Evolutionary conservation across 192 early-diverging fungal species (phyloP).

Genomic region (Helicostylum pulchrum): DNA sequence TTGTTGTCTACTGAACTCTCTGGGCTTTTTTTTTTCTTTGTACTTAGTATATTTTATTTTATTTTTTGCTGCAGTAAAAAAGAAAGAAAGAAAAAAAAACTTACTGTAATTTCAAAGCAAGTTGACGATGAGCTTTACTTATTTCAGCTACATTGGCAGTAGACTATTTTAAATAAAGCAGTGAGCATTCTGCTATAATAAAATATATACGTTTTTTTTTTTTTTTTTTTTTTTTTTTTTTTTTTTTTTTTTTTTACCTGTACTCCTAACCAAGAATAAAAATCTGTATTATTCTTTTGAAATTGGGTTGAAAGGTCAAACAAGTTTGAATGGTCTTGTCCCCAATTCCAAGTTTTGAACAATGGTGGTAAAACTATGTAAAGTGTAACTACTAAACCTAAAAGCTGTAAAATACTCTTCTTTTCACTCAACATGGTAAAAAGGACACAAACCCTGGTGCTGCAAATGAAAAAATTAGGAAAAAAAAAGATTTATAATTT

Average conservation of each 20-base stretch:
- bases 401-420: no score
- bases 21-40: not conserved
- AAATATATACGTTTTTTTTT: not conserved
- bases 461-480: no score
- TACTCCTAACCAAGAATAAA: constrained; percentile 12
- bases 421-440: no score
- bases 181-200: no score
- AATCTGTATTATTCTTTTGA: not conserved
- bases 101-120: constrained; percentile 11
- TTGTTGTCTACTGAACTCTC: not conserved
- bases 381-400: not conserved
- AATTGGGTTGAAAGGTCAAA: not conserved
- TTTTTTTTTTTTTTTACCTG: constrained; percentile 2
- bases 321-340: not conserved
- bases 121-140: constrained; percentile 7
- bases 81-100: not conserved
- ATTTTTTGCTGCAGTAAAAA: not conserved
- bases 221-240: constrained; percentile 1
- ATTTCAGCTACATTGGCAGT: constrained; percentile 6
- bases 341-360: constrained; percentile 12
- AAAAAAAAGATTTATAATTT: no score
- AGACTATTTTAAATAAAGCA: not conserved
- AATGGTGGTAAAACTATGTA: not conserved
- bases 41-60: not conserved
- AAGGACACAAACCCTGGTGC: no score